Base-by-base conservation (phyloP, 2,329 filamentous ascomycete species). In the Neofusicoccum sp. region DNA sequence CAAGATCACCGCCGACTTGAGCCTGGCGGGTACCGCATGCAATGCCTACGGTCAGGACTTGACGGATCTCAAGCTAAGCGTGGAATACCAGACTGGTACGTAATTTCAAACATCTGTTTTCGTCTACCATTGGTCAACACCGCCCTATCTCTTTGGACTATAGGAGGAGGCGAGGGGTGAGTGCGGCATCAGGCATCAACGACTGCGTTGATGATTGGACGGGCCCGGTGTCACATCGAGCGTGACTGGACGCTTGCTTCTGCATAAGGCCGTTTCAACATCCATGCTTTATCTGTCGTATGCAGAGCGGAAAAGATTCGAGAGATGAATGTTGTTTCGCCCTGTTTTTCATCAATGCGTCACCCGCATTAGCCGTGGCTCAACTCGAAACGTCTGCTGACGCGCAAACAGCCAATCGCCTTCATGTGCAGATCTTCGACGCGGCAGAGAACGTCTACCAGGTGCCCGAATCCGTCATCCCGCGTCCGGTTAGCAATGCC, bases 341-440 rank as follows among this genome's bases (percentile, higher is more conserved):
- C 43, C 29, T 16, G 11, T 58, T 44, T 29, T 28, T 36, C 56
- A 29, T 41, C 12, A 29, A n/a, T 37, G 56, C 56, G 43, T 45
- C 34, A 37, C 14, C 44, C 12, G 54, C 54, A 58, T 45, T 11
- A n/a, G 36, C n/a, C 31, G 22, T 28, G 31, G 41, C n/a, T 36
- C 33, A 14, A 62, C 39, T 45, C 71, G 48, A 75, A 12, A 56
- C 52, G 63, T 12, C 4, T 33, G 22, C 37, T 56, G 8, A 36
- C 62, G 41, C 52, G 52, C 37, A 31, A 34, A n/a, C 34, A 89
- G 87, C 86, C 48, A 80, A 83, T 28, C 87, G 89, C n/a, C 82
- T 93, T 3, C 90, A 92, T 71, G 87, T 93, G 71, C 84, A 89
- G 69, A 91, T 93, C 62, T 86, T 88, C 66, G 91, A 94, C 74